Conservation (phyloP, 352 stramenopile genomes). For the Phytophthora meadii region DNA sequence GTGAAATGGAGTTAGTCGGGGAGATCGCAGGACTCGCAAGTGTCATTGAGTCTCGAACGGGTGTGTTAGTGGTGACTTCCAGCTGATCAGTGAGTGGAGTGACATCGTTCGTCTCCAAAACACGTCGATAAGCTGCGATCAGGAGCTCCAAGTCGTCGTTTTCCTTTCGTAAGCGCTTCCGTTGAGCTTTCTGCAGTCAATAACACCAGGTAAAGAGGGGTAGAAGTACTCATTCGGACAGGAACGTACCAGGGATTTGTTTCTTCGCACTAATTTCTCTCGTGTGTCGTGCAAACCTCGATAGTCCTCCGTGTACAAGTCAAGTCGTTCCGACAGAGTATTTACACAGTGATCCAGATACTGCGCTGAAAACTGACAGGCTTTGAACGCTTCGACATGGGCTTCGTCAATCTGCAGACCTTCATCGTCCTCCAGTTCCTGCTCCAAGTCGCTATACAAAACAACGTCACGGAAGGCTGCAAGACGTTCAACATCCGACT, state of each 20-base stretch:
- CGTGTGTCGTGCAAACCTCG: slow-evolving; percentile 20
- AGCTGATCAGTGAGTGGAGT: background rate
- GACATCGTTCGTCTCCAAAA: slow-evolving; percentile 43
- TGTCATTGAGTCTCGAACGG: slow-evolving; percentile 1
- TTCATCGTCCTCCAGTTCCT: slow-evolving; percentile 58
- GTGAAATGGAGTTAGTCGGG: slow-evolving; percentile 28
- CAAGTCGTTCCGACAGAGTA: slow-evolving; percentile 39
- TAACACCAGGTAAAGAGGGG: background rate
- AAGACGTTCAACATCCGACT: slow-evolving; percentile 68
- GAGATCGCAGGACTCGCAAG: slow-evolving; percentile 14
- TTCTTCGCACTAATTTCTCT: slow-evolving; percentile 25
- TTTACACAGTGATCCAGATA: slow-evolving; percentile 73
- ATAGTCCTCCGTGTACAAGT: slow-evolving; percentile 53
- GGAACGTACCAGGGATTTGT: slow-evolving; percentile 38
- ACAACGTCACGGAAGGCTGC: slow-evolving; percentile 58
- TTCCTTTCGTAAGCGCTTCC: slow-evolving; percentile 57
- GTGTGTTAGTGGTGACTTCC: slow-evolving; percentile 4
- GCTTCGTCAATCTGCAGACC: slow-evolving; percentile 60
- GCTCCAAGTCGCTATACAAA: slow-evolving; percentile 57
- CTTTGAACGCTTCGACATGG: slow-evolving; percentile 56
- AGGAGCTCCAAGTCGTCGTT: slow-evolving; percentile 60
- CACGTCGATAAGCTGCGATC: slow-evolving; percentile 55
- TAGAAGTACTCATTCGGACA: too few relatives aligned
- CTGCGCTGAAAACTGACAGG: slow-evolving; percentile 69
- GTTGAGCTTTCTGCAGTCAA: slow-evolving; percentile 42